phyloP scores from a whole-genome alignment of 352 stramenopile species.

The Globisporangium parvum region DNA sequence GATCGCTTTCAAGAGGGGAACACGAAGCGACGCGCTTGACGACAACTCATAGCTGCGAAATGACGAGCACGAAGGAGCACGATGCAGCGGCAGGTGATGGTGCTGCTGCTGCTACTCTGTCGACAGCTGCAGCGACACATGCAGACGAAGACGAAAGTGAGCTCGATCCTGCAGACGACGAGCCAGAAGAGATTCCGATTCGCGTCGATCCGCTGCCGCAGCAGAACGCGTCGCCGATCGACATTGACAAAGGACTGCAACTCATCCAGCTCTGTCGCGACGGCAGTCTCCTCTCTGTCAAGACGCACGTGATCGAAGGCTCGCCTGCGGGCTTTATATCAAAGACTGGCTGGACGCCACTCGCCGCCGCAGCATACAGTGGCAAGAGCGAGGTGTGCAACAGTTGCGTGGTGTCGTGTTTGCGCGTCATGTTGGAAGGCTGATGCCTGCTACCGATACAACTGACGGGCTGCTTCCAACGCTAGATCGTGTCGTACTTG shows the following conservation, averaged over 20 bases:
- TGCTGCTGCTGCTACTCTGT: no score
- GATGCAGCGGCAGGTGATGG: neutral
- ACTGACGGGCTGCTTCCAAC: no score
- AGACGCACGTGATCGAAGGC: slow-evolving; percentile 34
- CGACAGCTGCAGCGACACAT: neutral
- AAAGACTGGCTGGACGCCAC: slow-evolving; percentile 70
- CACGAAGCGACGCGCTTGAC: slow-evolving; percentile 4
- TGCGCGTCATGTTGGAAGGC: no score
- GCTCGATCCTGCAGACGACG: slow-evolving; percentile 14
- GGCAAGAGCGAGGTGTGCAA: slow-evolving; percentile 52
- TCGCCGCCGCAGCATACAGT: slow-evolving; percentile 58
- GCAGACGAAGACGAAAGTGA: slow-evolving; percentile 9
- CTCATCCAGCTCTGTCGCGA: slow-evolving; percentile 65
- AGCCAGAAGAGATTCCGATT: slow-evolving; percentile 42
- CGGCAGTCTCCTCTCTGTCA: slow-evolving; percentile 29
- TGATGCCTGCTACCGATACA: no score
- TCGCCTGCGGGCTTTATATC: slow-evolving; percentile 60
- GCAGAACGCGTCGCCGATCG: slow-evolving; percentile 37
- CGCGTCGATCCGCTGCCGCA: slow-evolving; percentile 52
- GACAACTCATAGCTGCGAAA: no score
- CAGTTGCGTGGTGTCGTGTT: no score
- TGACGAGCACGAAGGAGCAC: slow-evolving; percentile 8
- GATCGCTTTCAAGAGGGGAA: no score
- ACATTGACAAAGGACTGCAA: slow-evolving; percentile 46
- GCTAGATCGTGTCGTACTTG: slow-evolving; percentile 53